Conservation (phyloP, 106 monocot genomes). For the Triglochin maritima region DNA sequence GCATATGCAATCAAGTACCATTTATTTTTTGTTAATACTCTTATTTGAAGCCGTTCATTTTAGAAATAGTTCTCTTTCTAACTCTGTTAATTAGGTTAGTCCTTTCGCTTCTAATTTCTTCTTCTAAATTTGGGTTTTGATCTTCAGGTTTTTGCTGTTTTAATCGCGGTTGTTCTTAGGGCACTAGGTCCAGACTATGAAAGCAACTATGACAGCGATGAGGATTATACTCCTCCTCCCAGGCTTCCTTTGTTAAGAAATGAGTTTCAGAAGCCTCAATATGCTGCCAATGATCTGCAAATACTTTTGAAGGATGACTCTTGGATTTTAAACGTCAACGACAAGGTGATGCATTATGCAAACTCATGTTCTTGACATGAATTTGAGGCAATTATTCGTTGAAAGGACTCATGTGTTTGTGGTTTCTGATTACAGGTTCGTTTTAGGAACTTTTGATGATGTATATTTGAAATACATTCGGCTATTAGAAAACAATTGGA, state of each 20-base stretch:
- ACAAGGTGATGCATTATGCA: constrained; percentile 2
- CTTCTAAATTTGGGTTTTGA: not conserved
- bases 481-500: too few relatives aligned
- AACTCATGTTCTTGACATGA: too few relatives aligned
- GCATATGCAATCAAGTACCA: too few relatives aligned
- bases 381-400: too few relatives aligned
- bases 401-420: too few relatives aligned
- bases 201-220: constrained; percentile 62
- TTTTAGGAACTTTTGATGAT: too few relatives aligned
- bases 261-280: constrained; percentile 19
- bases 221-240: constrained; percentile 31
- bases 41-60: too few relatives aligned
- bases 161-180: constrained; percentile 53
- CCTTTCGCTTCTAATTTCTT: not conserved
- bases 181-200: constrained; percentile 49
- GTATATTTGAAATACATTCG: too few relatives aligned
- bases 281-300: constrained; percentile 5
- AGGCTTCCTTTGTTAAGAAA: constrained; percentile 70
- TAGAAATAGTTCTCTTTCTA: too few relatives aligned
- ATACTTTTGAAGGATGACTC: constrained; percentile 19
- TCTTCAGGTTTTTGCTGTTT: constrained; percentile 47
- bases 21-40: too few relatives aligned
- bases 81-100: not conserved
- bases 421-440: too few relatives aligned
- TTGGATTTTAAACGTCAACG: constrained; percentile 24